Evolutionary conservation across 1,284 basidiomycete species (phyloP).

Genomic region (Leccinum pallidistipes): DNA sequence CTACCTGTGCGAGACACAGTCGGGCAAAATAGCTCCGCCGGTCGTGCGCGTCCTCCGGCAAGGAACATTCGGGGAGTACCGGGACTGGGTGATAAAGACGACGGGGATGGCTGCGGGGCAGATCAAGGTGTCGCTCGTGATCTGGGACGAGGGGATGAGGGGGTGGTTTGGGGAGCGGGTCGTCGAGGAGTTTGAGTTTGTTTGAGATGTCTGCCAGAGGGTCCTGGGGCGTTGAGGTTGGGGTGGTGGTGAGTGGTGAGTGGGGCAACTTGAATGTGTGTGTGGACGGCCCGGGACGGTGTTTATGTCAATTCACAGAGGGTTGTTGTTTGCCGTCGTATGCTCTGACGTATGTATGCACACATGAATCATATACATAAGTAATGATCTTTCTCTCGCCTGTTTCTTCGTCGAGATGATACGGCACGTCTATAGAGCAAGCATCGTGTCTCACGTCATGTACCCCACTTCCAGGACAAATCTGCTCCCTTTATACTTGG

Average conservation of each 20-base stretch:
- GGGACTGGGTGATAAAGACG: conserved; percentile 17
- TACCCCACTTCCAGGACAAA: not conserved
- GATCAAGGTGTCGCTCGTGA: conserved; percentile 22
- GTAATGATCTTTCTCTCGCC: not conserved
- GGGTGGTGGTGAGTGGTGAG: not conserved
- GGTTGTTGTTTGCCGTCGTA: too few species aligned
- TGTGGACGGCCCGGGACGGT: too few species aligned
- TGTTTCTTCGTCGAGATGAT: not conserved
- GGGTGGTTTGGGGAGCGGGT: conserved; percentile 17
- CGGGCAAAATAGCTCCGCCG: conserved; percentile 7
- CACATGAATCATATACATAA: not conserved
- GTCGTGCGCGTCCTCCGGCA: conserved; percentile 16
- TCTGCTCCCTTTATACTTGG: not conserved
- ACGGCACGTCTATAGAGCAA: not conserved
- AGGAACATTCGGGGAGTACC: conserved; percentile 23
- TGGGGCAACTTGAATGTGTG: too few species aligned
- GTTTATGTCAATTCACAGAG: too few species aligned
- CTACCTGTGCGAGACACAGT: conserved; percentile 15
- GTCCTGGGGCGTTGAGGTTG: not conserved
- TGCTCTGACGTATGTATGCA: too few species aligned
- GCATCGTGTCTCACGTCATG: not conserved
- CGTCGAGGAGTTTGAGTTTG: conserved; percentile 12
- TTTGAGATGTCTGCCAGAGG: not conserved
- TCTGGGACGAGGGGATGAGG: conserved; percentile 11
- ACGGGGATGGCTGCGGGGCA: conserved; percentile 14